These are phyloP conservation scores for Plicaturopsis crispa DNA, from an alignment of 768 basidiomycete genomes.

Conservation along the genomic window DNA sequence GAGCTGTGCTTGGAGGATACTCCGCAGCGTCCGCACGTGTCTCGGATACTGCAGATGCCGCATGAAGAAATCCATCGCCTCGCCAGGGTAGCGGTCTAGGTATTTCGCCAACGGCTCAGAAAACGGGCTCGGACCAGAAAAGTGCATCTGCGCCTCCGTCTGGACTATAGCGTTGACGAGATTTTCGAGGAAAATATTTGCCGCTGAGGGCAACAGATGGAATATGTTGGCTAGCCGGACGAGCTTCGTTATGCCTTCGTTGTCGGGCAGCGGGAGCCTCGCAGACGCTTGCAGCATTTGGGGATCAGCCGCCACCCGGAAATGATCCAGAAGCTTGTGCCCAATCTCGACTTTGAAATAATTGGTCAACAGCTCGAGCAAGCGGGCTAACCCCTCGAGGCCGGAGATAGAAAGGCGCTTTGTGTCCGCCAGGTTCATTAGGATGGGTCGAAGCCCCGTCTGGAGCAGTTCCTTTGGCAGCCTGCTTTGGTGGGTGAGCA, in stretches of 20 bases:
- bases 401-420: constrained; percentile 90
- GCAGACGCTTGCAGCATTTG: constrained; percentile 77
- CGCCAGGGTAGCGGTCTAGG: constrained; percentile 81
- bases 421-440: constrained; percentile 97
- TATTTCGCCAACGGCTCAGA: constrained; percentile 89
- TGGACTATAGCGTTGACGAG: constrained; percentile 87
- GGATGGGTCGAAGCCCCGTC: constrained; percentile 88
- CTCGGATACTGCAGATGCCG: constrained; percentile 70
- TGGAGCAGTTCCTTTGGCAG: constrained; percentile 94
- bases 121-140: constrained; percentile 84
- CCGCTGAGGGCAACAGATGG: constrained; percentile 89
- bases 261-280: constrained; percentile 73
- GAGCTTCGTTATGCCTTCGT: constrained; percentile 87
- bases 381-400: constrained; percentile 86
- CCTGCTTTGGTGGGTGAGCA: constrained; percentile 82
- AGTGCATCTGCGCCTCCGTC: constrained; percentile 87
- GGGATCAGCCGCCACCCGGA: constrained; percentile 86
- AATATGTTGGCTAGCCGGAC: constrained; percentile 96
- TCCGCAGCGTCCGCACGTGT: constrained; percentile 78
- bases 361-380: constrained; percentile 91
- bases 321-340: constrained; percentile 93
- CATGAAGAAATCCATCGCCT: constrained; percentile 82
- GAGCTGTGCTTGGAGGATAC: constrained; percentile 70
- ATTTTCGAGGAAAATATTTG: constrained; percentile 84
- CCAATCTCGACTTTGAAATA: constrained; percentile 99